Conservation (phyloP, 1,284 basidiomycete genomes). For the Marasmius sp. region DNA sequence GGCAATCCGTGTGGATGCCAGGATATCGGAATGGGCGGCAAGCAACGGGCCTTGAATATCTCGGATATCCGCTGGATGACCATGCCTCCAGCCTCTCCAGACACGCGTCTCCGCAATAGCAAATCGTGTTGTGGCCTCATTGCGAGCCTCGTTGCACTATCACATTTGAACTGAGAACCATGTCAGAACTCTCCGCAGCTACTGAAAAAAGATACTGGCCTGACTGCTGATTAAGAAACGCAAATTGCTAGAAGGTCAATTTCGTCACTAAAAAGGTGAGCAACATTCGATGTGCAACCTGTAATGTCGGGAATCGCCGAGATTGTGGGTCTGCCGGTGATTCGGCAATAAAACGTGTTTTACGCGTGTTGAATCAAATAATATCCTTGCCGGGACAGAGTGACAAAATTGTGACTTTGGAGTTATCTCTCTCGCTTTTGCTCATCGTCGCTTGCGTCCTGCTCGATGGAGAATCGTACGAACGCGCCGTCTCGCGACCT, state of each 20-base stretch:
- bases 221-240: neutral
- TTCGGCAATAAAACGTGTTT: neutral
- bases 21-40: too few species aligned
- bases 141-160: too few species aligned
- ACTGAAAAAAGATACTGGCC: neutral
- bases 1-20: too few species aligned
- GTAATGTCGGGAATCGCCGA: neutral
- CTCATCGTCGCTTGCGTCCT: constrained; percentile 11
- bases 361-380: neutral
- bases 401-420: constrained; percentile 2
- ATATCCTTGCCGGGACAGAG: neutral
- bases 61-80: too few species aligned
- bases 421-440: constrained; percentile 7
- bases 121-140: too few species aligned
- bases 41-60: too few species aligned
- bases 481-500: constrained; percentile 44
- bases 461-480: constrained; percentile 36
- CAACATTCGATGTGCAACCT: neutral
- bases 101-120: too few species aligned
- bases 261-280: neutral
- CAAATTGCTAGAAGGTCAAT: neutral
- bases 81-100: too few species aligned
- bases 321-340: neutral
- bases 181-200: neutral
- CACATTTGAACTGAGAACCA: too few species aligned